These are phyloP conservation scores for Penicillium sp. DNA, from an alignment of 2,329 filamentous ascomycete species.

Conservation along the genomic window DNA sequence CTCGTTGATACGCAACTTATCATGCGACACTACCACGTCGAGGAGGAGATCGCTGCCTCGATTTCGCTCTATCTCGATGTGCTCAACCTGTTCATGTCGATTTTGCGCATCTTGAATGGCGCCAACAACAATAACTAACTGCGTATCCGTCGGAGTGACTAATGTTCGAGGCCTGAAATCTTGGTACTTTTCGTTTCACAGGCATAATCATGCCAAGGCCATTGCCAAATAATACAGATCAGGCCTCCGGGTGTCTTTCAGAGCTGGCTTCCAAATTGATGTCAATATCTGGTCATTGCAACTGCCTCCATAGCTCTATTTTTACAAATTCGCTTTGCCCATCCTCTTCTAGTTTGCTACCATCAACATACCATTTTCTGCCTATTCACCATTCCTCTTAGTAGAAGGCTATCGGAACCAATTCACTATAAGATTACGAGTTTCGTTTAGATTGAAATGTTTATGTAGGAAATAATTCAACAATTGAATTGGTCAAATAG, in stretches of 20 bases:
- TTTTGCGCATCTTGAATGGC: constrained; percentile 92
- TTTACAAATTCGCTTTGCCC: background rate
- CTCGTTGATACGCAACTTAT: constrained; percentile 95
- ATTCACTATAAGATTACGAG: too few relatives aligned
- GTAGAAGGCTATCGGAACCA: too few relatives aligned
- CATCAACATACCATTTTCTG: background rate
- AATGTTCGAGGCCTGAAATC: background rate
- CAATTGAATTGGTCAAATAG: background rate
- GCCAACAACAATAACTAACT: constrained; percentile 80
- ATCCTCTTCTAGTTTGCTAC: background rate
- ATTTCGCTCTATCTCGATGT: constrained; percentile 96
- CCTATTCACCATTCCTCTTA: too few relatives aligned
- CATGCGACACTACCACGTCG: constrained; percentile 93
- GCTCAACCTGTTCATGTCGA: constrained; percentile 95
- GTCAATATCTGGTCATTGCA: background rate
- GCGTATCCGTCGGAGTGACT: background rate
- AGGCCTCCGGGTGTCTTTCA: too few relatives aligned
- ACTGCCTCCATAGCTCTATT: background rate
- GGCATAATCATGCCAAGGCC: background rate
- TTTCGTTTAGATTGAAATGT: background rate
- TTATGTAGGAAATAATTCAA: background rate
- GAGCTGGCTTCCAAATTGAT: background rate
- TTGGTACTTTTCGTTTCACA: background rate
- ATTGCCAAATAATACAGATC: background rate
- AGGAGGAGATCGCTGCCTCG: constrained; percentile 94